Base-by-base conservation (phyloP, 202 grass and related monocot species). In the Brachypodium distachyon region DNA sequence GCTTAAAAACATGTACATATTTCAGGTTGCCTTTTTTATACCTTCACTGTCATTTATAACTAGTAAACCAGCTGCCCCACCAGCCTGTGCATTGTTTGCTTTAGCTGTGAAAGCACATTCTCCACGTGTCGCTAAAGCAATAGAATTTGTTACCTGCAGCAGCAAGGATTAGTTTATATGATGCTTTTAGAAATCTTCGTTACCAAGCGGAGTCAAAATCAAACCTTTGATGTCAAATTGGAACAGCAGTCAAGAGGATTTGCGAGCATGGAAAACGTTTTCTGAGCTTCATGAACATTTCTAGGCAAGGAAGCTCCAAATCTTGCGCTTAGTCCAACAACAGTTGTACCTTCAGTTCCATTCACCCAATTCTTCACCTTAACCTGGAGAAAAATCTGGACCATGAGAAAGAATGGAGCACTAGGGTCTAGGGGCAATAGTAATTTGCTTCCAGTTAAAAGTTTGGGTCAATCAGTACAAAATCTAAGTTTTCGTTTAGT, bases 31-130 rank as follows among this genome's bases (percentile, higher is more conserved):
- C 61, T 5, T 38, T 23, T 38, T 12, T 52, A 49, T 90, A 98
- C 91, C 91, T 90, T 98, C 95, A 76, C 81, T 81, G 50, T 98
- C 95, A 92, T 95, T 98, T 56, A 98, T 95, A 71, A 98, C 80
- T 29, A 98, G 53, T 71, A 98, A 90, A 62, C 80, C 95, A 6
- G 60, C 42, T 67, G 91, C 91, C 19, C 89, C 87, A 77, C 73
- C 74, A 25, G 79, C 87, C 76, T 98, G 82, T 25, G 95, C 95
- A 77, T 53, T 43, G 27, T 90, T 73, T 66, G 91, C 95, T 85
- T 98, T 98, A 9, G 57, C 67, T 44, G 84, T 85, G 82, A 94
- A 98, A 76, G 89, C 27, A 46, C 95, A 98, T 54, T 90, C 82
- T 59, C 91, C 95, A 59, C 95, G 91, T 63, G 73, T 84, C 25